Evolutionary conservation across 805 yeast species (phyloP).

Genomic region (Zygoascus tannicola): DNA sequence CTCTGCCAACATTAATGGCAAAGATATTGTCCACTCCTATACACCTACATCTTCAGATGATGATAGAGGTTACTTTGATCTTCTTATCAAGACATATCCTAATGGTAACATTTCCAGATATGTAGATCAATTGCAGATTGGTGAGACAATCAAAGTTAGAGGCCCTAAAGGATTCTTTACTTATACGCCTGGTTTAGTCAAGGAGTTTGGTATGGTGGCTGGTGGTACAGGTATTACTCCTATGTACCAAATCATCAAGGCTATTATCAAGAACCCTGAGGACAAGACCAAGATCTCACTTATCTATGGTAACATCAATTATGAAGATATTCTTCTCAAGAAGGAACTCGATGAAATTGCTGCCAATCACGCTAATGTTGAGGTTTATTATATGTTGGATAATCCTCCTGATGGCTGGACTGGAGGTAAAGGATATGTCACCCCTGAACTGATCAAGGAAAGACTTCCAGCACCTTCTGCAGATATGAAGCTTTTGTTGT

Average conservation of each 20-base stretch:
- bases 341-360: slow-evolving; percentile 67
- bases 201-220: slow-evolving; percentile 76
- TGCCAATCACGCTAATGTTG: slow-evolving; percentile 43
- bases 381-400: slow-evolving; percentile 65
- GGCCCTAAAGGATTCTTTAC: slow-evolving; percentile 86
- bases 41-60: slow-evolving; percentile 63
- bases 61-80: slow-evolving; percentile 70
- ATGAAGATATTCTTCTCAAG: slow-evolving; percentile 68
- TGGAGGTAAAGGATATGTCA: slow-evolving; percentile 79
- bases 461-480: slow-evolving; percentile 53
- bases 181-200: slow-evolving; percentile 68
- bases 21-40: slow-evolving; percentile 77
- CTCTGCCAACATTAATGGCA: slow-evolving; percentile 66
- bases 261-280: slow-evolving; percentile 62
- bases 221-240: slow-evolving; percentile 97
- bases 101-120: slow-evolving; percentile 74
- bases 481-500: slow-evolving; percentile 61
- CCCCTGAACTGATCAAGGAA: slow-evolving; percentile 57
- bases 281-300: slow-evolving; percentile 70
- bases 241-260: slow-evolving; percentile 80
- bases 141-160: slow-evolving; percentile 68
- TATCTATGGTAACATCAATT: slow-evolving; percentile 72
- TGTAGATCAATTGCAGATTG: slow-evolving; percentile 62
- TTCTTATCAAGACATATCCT: slow-evolving; percentile 76
- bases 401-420: slow-evolving; percentile 61